Evolutionary conservation across 768 basidiomycete genomes (phyloP).

Genomic region (Leccinellum albellum): DNA sequence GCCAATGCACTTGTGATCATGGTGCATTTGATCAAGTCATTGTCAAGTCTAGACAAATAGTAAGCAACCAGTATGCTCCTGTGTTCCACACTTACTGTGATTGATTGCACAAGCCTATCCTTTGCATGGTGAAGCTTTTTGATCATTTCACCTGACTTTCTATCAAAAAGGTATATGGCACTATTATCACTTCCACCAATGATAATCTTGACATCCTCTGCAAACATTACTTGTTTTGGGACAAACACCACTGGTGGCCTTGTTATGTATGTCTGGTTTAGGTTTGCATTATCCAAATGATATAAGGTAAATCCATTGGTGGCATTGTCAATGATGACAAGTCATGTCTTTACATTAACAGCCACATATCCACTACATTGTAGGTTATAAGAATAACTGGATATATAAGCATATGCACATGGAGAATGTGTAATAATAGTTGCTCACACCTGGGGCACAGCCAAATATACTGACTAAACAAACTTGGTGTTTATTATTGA

Average conservation of each 20-base stretch:
- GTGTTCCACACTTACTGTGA: background rate
- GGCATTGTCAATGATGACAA: constrained; percentile 1
- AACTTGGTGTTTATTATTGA: too few species aligned
- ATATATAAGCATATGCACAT: background rate
- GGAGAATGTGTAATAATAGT: background rate
- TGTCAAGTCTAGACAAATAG: background rate
- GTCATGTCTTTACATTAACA: too few species aligned
- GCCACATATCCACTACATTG: too few species aligned
- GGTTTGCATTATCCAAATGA: background rate
- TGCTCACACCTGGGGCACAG: too few species aligned
- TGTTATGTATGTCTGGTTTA: background rate
- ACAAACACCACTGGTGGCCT: background rate
- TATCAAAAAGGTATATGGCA: constrained; percentile 3
- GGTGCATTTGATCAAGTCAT: background rate
- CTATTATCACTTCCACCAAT: constrained; percentile 4
- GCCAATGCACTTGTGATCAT: background rate
- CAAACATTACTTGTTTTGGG: constrained; percentile 1
- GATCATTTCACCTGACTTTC: background rate
- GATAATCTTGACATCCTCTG: background rate
- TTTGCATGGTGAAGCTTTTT: background rate
- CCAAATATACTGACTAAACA: too few species aligned
- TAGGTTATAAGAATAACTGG: too few species aligned
- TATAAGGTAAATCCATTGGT: constrained; percentile 6
- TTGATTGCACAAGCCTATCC: background rate
- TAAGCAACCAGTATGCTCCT: background rate